phyloP scores from a whole-genome alignment of 345 rosid genomes.

The Aurinia saxatilis region DNA sequence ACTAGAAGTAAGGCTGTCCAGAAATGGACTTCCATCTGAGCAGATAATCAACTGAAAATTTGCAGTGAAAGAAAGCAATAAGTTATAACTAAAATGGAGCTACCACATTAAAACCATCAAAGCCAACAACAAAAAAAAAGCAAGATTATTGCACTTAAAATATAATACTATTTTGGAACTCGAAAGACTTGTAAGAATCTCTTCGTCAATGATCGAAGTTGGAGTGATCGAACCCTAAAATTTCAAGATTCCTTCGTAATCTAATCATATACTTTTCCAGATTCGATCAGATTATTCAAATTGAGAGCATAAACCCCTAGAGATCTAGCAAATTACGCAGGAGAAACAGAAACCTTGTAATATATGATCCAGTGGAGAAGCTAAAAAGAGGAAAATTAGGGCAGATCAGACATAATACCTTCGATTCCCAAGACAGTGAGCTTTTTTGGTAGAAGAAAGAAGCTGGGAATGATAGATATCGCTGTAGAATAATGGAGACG shows the following conservation, averaged over 20 bases:
- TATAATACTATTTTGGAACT: neutral
- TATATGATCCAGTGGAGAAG: neutral
- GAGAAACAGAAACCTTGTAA: too few species aligned
- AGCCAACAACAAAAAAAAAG: too few species aligned
- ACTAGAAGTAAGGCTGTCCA: slow-evolving; percentile 23
- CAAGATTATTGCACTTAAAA: too few species aligned
- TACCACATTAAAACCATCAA: too few species aligned
- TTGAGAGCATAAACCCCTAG: neutral
- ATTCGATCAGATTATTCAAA: slow-evolving; percentile 14
- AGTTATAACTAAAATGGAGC: neutral
- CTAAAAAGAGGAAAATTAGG: neutral
- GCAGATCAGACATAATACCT: slow-evolving; percentile 23
- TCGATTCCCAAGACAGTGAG: too few species aligned
- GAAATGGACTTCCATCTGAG: slow-evolving; percentile 32
- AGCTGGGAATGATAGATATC: too few species aligned
- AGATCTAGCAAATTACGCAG: neutral
- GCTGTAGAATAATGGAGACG: neutral
- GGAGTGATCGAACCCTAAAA: neutral
- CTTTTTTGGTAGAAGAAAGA: too few species aligned
- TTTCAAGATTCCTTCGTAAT: neutral
- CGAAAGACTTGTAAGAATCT: neutral
- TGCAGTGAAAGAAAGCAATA: neutral
- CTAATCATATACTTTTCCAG: neutral
- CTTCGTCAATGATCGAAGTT: neutral
- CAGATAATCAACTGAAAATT: neutral